These are phyloP conservation scores for Fusarium odoratissimum DNA, from an alignment of 2,329 filamentous ascomycete species.

Conservation along the genomic window DNA sequence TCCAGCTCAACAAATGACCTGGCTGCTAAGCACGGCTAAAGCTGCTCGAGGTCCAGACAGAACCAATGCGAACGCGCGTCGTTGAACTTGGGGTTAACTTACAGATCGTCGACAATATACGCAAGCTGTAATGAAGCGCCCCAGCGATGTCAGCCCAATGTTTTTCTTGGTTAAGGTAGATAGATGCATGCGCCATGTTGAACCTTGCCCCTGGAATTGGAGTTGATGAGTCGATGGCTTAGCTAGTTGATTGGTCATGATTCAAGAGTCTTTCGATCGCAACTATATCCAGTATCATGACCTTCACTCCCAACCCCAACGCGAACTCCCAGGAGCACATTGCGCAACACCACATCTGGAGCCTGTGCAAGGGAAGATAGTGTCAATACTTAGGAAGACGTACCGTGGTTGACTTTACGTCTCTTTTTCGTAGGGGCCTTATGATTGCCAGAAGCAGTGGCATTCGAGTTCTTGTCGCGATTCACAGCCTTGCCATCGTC, in stretches of 20 bases:
- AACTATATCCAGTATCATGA: constrained; percentile 28
- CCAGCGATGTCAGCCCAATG: constrained; percentile 50
- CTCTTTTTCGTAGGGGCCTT: constrained; percentile 84
- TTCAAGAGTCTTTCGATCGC: constrained; percentile 18
- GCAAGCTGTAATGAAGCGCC: constrained; percentile 68
- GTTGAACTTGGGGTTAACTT: constrained; percentile 62
- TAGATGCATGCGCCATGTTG: constrained; percentile 24
- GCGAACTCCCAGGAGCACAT: constrained; percentile 6
- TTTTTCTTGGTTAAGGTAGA: constrained; percentile 38
- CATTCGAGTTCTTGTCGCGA: constrained; percentile 45
- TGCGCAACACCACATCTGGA: constrained; percentile 1
- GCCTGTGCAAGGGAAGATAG: neutral
- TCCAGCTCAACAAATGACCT: constrained; percentile 23
- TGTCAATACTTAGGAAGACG: constrained; percentile 50
- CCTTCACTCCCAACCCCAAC: constrained; percentile 14
- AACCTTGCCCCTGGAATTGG: constrained; percentile 7
- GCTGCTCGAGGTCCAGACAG: constrained; percentile 17
- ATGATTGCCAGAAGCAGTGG: constrained; percentile 43
- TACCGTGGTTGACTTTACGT: constrained; percentile 91
- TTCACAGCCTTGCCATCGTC: constrained; percentile 48
- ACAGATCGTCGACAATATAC: constrained; percentile 92
- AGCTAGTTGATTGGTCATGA: constrained; percentile 26
- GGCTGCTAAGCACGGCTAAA: constrained; percentile 28
- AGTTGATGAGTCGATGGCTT: constrained; percentile 20
- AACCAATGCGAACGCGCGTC: constrained; percentile 43